Evolutionary conservation across 1,284 basidiomycete genomes (phyloP), one percentile per base, ranked within the genome.

Genomic region (Tilletiaria anomala): DNA sequence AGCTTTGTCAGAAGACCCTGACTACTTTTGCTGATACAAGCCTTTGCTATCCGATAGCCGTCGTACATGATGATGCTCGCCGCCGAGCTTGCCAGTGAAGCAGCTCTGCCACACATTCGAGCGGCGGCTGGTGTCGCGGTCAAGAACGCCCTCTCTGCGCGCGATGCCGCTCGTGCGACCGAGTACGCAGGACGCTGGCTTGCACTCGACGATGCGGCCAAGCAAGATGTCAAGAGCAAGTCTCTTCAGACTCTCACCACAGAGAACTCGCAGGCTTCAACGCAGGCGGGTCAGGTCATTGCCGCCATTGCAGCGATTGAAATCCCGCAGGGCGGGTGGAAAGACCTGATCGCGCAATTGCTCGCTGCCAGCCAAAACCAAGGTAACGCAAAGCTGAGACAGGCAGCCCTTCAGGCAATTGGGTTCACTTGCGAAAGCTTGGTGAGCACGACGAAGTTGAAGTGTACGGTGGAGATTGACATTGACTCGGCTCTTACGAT

Each of bases 341-440:
- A 78, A 22, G 83, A 93, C 57, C 74, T 97, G 49, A 86, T 97
- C 68, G 79, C 82, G 53, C 75, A 82, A 48, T 74, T 97, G 20
- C 74, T 97, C 39, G 78, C 82, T 43, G 88, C 91, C 63, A 80
- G 93, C 52, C 81, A 82, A 65, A 80, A 81, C 61, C 73, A 76
- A 35, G 71, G 75, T 40, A 89, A 87, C 69, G 72, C 77, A 12
- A 80, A 80, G 53, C 72, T 96, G 58, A 78, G 80, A 61, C 82
- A 94, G 53, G 78, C 87, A 14, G 88, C 91, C 14, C 74, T 97
- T 21, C 87, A 93, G 70, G 78, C 89, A 19, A 87, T 97, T 70
- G 91, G 91, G 43, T 96, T 82, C 71, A 87, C 94, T 65, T 97
- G 91, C 72, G 93, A 97, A 72, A 75, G 79, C 37, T 85, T 96